phyloP scores from a whole-genome alignment of 179 eudicot genomes.

The Silene vulgaris region DNA sequence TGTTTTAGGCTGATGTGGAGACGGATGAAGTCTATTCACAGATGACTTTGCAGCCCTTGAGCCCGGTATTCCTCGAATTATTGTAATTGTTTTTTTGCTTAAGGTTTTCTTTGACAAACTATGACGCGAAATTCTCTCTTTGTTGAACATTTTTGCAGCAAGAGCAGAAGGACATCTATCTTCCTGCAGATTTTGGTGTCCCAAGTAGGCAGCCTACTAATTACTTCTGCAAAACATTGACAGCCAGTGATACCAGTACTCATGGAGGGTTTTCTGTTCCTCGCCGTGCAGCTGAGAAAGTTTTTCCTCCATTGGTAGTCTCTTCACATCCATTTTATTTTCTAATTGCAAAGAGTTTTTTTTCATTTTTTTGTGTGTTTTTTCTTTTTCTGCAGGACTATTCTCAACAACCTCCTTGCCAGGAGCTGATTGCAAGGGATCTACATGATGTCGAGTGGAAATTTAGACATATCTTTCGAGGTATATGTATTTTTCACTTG shows the following conservation, averaged over 20 bases:
- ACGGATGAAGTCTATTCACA: slow-evolving; percentile 96
- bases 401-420: slow-evolving; percentile 91
- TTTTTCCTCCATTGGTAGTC: slow-evolving; percentile 79
- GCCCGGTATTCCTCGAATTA: slow-evolving; percentile 47
- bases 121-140: background rate
- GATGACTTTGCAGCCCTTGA: slow-evolving; percentile 91
- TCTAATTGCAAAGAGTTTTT: background rate
- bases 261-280: slow-evolving; percentile 98
- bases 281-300: slow-evolving; percentile 96
- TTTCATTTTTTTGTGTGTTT: background rate
- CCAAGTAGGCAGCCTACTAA: slow-evolving; percentile 89
- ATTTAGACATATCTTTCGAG: slow-evolving; percentile 92
- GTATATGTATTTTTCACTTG: slow-evolving; percentile 32
- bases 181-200: slow-evolving; percentile 85
- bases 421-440: slow-evolving; percentile 96
- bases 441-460: slow-evolving; percentile 99
- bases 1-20: slow-evolving; percentile 83
- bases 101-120: slow-evolving; percentile 3
- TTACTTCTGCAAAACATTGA: slow-evolving; percentile 86
- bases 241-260: slow-evolving; percentile 92
- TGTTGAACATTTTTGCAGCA: slow-evolving; percentile 40
- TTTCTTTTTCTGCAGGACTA: slow-evolving; percentile 54
- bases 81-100: background rate
- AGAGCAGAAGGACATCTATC: slow-evolving; percentile 85
- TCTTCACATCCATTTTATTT: slow-evolving; percentile 8